Percentiles rank a stretch among this genome's conserved stretches.
Conservation (phyloP, 441 rosid genomes). For the Syzygium syzygioides region DNA sequence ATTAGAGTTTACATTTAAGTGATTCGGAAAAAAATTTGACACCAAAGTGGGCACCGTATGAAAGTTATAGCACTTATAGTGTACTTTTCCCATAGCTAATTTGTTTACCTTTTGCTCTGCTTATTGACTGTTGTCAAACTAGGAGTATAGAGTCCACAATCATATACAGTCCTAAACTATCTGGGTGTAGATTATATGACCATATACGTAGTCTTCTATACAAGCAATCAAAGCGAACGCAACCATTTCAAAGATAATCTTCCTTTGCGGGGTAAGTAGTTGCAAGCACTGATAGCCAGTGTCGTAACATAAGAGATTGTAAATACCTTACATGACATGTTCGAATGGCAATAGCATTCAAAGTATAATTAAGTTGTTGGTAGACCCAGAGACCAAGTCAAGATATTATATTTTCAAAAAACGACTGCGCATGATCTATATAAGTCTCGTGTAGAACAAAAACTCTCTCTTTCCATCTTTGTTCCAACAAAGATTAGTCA, state of each 20-base stretch:
- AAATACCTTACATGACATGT: neutral
- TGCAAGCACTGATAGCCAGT: neutral
- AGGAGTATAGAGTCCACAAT: neutral
- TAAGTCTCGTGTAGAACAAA: neutral
- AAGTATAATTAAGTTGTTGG: neutral
- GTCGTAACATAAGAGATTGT: neutral
- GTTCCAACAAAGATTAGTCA: neutral
- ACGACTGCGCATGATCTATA: neutral
- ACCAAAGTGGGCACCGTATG: no score
- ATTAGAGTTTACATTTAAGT: no score
- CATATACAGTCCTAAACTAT: neutral
- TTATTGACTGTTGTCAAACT: neutral
- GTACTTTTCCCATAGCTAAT: no score
- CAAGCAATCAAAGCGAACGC: neutral
- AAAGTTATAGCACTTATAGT: no score
- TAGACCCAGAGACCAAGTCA: neutral
- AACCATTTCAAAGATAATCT: neutral
- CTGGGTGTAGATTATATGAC: neutral
- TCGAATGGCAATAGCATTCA: neutral
- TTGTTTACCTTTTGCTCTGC: neutral
- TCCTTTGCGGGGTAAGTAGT: neutral
- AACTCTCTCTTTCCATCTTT: neutral
- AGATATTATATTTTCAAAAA: neutral
- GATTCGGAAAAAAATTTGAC: fast-evolving
- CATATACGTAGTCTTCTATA: neutral